Evolutionary conservation across 306 rosid genomes (phyloP), one percentile per base, ranked within the genome.

Genomic region (Fragaria iinumae): DNA sequence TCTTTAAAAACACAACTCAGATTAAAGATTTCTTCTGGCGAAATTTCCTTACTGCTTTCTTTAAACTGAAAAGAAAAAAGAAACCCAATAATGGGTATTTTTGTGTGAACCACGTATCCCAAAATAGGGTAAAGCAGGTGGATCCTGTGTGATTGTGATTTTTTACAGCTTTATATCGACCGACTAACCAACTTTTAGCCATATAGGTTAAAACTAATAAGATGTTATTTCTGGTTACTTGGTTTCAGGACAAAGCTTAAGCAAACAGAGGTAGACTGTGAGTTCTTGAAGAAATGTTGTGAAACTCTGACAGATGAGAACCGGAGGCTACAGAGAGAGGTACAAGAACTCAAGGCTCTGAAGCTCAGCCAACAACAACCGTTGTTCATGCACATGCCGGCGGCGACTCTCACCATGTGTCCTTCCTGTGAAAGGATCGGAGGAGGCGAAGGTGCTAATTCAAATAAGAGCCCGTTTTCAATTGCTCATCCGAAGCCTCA

Each of bases 231-330:
- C 71, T 43, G 1, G 11, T 41, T 47, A 53, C 52, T 52, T 59
- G 53, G 50, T 45, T 44, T 53, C 89, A 94, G 99, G 84, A 95
- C 99, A 62, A 95, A 95, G 87, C 89, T 95, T 76, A 95, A 95
- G 87, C 99, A 95, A 78, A 95, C 99, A 2, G 99, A 95, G 76
- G 92, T 92, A 69, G 97, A 95, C 43, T 95, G 93, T 48, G 99
- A 95, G 77, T 87, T 90, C 67, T 82, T 95, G 65, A 95, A 95
- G 91, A 92, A 95, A 81, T 92, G 99, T 45, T 95, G 97, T 20
- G 97, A 90, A 75, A 87, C 93, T 1, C 80, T 95, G 75, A 95
- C 93, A 4, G 97, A 92, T n/a, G 99, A 95, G 81, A 95, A 95
- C 76, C 80, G 90, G 66, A 84, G 91, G 82, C 83, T 95, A 10